phyloP scores from a whole-genome alignment of 2,329 filamentous ascomycete species.

The Trichoderma koningiopsis region DNA sequence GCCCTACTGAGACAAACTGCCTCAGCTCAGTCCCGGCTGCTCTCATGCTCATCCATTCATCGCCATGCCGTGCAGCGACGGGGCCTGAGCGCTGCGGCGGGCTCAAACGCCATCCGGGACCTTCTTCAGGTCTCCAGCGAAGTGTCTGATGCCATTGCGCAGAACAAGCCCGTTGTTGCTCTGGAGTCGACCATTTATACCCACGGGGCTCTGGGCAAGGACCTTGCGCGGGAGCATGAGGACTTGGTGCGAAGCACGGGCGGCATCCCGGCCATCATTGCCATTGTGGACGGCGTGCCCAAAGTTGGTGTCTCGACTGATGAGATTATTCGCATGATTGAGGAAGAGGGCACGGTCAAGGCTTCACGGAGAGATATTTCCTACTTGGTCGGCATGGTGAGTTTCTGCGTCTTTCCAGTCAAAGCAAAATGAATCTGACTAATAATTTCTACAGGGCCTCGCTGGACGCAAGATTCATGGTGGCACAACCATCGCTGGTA shows the following conservation, averaged over 20 bases:
- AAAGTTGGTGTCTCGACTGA: constrained; percentile 73
- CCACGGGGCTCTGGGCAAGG: constrained; percentile 80
- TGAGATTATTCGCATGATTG: constrained; percentile 74
- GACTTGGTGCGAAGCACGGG: constrained; percentile 79
- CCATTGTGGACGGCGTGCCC: constrained; percentile 80
- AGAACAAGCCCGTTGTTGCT: constrained; percentile 81
- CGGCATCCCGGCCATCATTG: constrained; percentile 86
- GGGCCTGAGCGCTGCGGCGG: constrained; percentile 15
- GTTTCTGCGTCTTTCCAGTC: constrained; percentile 32
- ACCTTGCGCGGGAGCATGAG: constrained; percentile 76
- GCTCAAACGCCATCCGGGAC: constrained; percentile 35
- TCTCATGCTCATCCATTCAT: background rate
- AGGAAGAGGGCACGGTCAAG: constrained; percentile 70
- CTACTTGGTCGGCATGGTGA: constrained; percentile 75
- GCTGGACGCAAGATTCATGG: constrained; percentile 73
- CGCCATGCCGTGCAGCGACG: constrained; percentile 14
- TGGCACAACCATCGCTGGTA: constrained; percentile 90
- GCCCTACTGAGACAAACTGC: background rate
- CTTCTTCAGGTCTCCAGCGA: constrained; percentile 78
- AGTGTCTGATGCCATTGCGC: constrained; percentile 73
- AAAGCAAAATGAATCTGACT: background rate
- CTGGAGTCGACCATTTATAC: constrained; percentile 97
- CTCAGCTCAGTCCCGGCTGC: constrained; percentile 1
- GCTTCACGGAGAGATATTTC: constrained; percentile 85
- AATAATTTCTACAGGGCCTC: constrained; percentile 53